Percentiles rank a stretch among this genome's conserved stretches.
Conservation (phyloP, 306 rosid species). For the Casuarina glauca region DNA sequence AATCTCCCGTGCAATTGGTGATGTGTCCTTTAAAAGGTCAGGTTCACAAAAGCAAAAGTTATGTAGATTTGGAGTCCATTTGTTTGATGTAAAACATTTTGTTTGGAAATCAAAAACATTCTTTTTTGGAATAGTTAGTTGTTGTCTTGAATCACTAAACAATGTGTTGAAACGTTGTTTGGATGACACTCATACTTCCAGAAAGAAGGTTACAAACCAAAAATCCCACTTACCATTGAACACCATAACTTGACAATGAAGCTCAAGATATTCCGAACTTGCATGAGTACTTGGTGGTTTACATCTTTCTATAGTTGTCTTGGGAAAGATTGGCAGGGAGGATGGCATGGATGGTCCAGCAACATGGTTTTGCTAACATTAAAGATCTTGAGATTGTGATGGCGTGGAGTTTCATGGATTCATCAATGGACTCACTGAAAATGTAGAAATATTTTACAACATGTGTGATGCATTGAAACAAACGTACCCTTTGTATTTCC, state of each 20-base stretch:
- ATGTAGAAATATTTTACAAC: neutral
- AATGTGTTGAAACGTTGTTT: neutral
- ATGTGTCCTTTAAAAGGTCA: conserved; percentile 76
- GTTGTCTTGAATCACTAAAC: no score
- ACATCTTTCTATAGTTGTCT: neutral
- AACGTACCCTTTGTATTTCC: no score
- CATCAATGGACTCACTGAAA: neutral
- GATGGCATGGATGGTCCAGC: neutral
- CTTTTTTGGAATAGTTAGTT: neutral
- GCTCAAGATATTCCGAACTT: neutral
- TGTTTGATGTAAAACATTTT: neutral
- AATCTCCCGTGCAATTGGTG: conserved; percentile 86
- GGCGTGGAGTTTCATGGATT: neutral
- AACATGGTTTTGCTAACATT: no score
- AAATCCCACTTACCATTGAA: neutral
- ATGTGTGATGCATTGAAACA: neutral
- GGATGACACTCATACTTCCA: neutral
- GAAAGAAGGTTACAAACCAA: neutral
- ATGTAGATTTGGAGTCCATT: neutral
- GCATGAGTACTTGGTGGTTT: neutral
- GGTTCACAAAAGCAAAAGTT: conserved; percentile 22
- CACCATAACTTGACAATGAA: neutral
- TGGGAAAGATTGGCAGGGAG: neutral
- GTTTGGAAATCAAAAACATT: no score
- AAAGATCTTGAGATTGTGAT: no score